Conservation (phyloP, 345 rosid genomes). For the Aquilaria yunnanensis region DNA sequence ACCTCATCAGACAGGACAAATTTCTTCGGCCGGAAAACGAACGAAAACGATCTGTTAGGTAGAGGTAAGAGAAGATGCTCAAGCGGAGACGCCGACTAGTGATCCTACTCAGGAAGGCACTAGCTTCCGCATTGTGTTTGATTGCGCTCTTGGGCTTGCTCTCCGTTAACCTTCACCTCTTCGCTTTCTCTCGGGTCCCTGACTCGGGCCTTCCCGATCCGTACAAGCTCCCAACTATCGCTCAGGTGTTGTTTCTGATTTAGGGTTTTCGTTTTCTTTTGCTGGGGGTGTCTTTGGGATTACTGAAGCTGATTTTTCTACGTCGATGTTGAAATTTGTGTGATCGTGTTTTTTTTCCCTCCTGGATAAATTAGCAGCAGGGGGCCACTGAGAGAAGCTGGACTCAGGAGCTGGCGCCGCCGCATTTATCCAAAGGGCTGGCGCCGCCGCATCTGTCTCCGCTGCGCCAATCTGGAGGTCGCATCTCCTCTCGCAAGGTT, state of each 20-base stretch:
- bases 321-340: constrained; percentile 3
- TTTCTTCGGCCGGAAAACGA: not conserved
- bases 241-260: constrained; percentile 21
- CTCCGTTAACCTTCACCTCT: constrained; percentile 36
- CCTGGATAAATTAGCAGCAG: constrained; percentile 27
- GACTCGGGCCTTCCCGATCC: constrained; percentile 39
- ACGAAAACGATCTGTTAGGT: not conserved
- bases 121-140: too few relatives aligned
- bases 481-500: constrained; percentile 53
- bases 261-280: constrained; percentile 1
- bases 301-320: constrained; percentile 4
- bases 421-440: constrained; percentile 44
- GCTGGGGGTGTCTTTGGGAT: constrained; percentile 1
- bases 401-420: constrained; percentile 50
- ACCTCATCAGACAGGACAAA: not conserved
- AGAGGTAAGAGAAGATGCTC: too few relatives aligned
- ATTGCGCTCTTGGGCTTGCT: constrained; percentile 5
- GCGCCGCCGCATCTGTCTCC: constrained; percentile 46
- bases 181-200: constrained; percentile 43
- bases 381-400: constrained; percentile 37
- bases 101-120: constrained; percentile 2
- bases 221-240: constrained; percentile 33
- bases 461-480: constrained; percentile 42
- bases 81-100: constrained; percentile 14
- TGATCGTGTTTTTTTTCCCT: constrained; percentile 3